Evolutionary conservation across 2,329 filamentous ascomycete genomes (phyloP).

Genomic region (Penicillium sclerotiorum): DNA sequence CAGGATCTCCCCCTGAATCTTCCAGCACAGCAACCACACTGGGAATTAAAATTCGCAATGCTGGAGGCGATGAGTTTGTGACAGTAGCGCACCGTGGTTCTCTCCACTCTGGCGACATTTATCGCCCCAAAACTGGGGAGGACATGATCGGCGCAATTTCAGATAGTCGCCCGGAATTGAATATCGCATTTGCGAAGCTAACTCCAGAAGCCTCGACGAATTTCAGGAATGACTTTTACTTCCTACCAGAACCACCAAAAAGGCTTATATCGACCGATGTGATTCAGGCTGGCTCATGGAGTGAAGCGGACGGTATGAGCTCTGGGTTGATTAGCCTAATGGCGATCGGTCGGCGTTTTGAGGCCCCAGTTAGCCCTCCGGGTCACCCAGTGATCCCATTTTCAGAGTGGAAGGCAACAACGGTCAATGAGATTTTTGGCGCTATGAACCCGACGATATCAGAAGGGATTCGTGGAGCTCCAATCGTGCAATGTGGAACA

Average conservation of each 20-base stretch:
- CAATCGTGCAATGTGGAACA: slow-evolving; percentile 10
- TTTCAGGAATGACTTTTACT: slow-evolving; percentile 13
- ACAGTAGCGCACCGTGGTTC: slow-evolving; percentile 13
- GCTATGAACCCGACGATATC: slow-evolving; percentile 5
- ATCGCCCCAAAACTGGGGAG: slow-evolving; percentile 2
- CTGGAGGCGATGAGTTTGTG: slow-evolving; percentile 6
- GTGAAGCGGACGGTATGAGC: slow-evolving; percentile 16
- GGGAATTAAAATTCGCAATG: slow-evolving; percentile 10
- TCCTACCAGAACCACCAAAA: slow-evolving; percentile 12
- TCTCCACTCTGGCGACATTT: slow-evolving; percentile 2
- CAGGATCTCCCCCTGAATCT: slow-evolving; percentile 11
- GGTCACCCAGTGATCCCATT: slow-evolving; percentile 4
- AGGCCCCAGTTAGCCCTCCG: not conserved
- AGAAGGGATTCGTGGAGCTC: slow-evolving; percentile 9
- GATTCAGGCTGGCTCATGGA: slow-evolving; percentile 11
- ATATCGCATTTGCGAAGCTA: slow-evolving; percentile 10
- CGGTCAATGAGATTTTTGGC: slow-evolving; percentile 7
- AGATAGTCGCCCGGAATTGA: slow-evolving; percentile 6
- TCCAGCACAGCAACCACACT: slow-evolving; percentile 8
- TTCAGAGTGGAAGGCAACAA: slow-evolving; percentile 1
- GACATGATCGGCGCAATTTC: slow-evolving; percentile 10
- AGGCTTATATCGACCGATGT: not conserved
- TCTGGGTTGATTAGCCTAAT: slow-evolving; percentile 13
- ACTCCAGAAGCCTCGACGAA: slow-evolving; percentile 6
- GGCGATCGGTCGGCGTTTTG: not conserved